Evolutionary conservation across 2,329 filamentous ascomycete genomes (phyloP), one percentile per base, ranked within the genome.

Genomic region (Beauveria sp.): DNA sequence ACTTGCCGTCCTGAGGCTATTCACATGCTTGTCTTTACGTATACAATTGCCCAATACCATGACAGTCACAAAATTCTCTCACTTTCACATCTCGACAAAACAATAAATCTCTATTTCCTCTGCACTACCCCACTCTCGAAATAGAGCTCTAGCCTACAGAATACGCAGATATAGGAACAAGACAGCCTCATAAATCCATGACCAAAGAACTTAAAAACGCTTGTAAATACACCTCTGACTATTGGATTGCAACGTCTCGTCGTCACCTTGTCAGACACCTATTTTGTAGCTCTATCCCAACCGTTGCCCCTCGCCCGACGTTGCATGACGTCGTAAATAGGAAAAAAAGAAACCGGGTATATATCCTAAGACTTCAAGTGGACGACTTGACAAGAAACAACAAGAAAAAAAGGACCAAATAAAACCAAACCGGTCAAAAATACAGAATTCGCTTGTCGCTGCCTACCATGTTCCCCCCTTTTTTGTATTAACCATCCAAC

Each of bases 321-420:
- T 37, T 43, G 18, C 55, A 58, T 58, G 24, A 18, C 55, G 18
- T 58, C 55, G 10, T 57, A 14, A 44, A 43, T n/a, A 48, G 22
- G 26, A 47, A 47, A 47, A 55, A 55, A 47, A 46, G 6, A 46
- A 57, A 55, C 60, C 26, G 61, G 61, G 61, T 62, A 62, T 62
- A 62, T 62, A 62, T 64, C 66, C 65, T 64, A 53, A 57, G 44
- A 37, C 62, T 44, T 55, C 48, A 67, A 63, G 28, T 34, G 41
- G 14, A 18, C 34, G 41, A 55, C 43, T 37, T 46, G 57, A 43
- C 37, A 59, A 52, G 10, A 43, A 51, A 41, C 34, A 61, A 22
- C 30, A 26, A 55, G 61, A 52, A 44, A 56, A 40, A 55, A 53
- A 55, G 43, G 12, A 14, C 5, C 46, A 24, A 26, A 61, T 47